Base-by-base conservation (phyloP, 441 rosid genomes). In the Corymbia calophylla region DNA sequence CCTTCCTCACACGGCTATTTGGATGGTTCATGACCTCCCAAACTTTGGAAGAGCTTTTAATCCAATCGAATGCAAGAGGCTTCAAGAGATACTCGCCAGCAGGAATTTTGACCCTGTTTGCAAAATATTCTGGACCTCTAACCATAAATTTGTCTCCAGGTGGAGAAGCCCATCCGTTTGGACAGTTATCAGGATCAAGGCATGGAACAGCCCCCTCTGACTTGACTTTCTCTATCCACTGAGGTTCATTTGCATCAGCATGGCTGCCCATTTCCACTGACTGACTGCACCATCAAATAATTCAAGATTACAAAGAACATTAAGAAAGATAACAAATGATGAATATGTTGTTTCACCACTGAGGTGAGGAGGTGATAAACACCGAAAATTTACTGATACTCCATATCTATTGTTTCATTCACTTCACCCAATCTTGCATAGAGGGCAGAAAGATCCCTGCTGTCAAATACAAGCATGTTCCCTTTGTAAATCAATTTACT, bases 21-120 rank as follows among this genome's bases (percentile, higher is more conserved):
- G 92, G 96, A 89, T 94, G 87, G 84, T 88, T 94, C n/a, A 98
- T 90, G 89, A 96, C 88, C 87, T 95, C 98, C 39, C 92, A 92
- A 48, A 95, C 92, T 93, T 97, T 97, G 15, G 92, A 55, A 84
- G 97, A 91, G 66, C 97, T 94, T 93, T 94, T 97, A 39, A 98
- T 90, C 99, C 99, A 98, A 86, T 98, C 99, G 64, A 98, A 98
- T 47, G 96, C 99, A 1, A 96, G 91, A 93, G 98, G 98, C 92
- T 93, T 94, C 87, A 98, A 92, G 91, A 96, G 96, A 93, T 92
- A 97, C 62, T 93, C 95, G 14, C 94, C 95, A 51, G 95, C 99
- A 13, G 95, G 97, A 88, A 96, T 92, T 93, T 98, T 98, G 89
- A 94, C 94, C 90, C 93, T 94, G 90, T 92, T 95, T 81, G 95